Evolutionary conservation across 2,329 filamentous ascomycete genomes (phyloP).

Genomic region (Cytospora leucostoma): DNA sequence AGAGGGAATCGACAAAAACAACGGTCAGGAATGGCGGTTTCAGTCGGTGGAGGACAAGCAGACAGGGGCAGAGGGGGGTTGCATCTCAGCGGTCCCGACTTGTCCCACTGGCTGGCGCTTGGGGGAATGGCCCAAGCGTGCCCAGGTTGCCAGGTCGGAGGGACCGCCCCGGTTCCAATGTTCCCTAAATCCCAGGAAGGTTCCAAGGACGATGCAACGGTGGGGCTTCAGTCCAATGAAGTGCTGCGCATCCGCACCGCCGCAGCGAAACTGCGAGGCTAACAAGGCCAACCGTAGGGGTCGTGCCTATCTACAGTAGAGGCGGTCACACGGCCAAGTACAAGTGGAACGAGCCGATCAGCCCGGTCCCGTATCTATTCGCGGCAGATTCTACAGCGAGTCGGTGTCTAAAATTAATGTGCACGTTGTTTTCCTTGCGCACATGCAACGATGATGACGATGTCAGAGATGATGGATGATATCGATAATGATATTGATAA

Average conservation of each 20-base stretch:
- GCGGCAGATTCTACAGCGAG: too few relatives aligned
- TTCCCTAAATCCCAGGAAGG: background rate
- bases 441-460: too few relatives aligned
- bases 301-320: background rate
- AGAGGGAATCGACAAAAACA: background rate
- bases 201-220: background rate
- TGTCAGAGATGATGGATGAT: too few relatives aligned
- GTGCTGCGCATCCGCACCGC: background rate
- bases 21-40: constrained; percentile 19
- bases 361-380: background rate
- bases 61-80: background rate
- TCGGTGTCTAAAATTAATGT: too few relatives aligned
- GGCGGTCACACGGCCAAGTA: background rate
- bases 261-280: background rate
- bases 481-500: too few relatives aligned
- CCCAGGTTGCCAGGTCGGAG: background rate
- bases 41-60: constrained; percentile 12
- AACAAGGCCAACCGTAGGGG: background rate
- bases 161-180: background rate
- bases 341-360: background rate
- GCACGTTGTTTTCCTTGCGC: too few relatives aligned
- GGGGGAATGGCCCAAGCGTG: background rate
- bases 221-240: background rate
- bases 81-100: background rate
- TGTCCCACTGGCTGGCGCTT: background rate